Evolutionary conservation across 1,284 basidiomycete species (phyloP).

Genomic region (Termitomyces sp.): DNA sequence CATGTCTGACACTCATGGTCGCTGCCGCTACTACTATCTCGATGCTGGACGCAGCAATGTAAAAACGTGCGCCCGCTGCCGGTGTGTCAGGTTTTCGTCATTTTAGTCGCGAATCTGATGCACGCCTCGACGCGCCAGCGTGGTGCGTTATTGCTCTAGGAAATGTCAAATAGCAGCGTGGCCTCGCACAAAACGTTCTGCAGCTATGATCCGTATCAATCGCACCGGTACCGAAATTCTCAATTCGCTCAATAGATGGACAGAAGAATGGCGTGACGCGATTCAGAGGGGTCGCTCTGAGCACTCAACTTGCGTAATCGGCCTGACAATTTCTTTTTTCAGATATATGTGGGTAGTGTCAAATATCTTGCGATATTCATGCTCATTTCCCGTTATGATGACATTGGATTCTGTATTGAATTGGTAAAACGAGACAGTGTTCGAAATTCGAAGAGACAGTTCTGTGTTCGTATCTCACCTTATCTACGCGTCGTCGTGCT

Average conservation of each 20-base stretch:
- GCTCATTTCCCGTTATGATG: neutral
- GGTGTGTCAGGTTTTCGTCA: conserved; percentile 15
- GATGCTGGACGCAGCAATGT: conserved; percentile 24
- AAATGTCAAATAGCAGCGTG: conserved; percentile 12
- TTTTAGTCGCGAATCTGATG: neutral
- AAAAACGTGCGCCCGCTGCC: conserved; percentile 25
- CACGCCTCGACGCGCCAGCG: neutral
- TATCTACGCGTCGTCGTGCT: neutral
- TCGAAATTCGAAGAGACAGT: conserved; percentile 3
- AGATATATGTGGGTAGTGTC: conserved; percentile 7
- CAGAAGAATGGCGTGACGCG: conserved; percentile 12
- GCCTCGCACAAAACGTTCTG: conserved; percentile 9
- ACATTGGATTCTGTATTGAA: conserved; percentile 6
- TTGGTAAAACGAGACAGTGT: conserved; percentile 2
- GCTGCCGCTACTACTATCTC: conserved; percentile 25
- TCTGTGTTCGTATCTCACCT: conserved; percentile 4
- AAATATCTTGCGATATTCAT: neutral
- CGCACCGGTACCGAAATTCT: neutral
- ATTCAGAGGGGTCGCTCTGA: conserved; percentile 8
- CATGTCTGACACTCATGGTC: conserved; percentile 15
- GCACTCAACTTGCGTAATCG: conserved; percentile 9
- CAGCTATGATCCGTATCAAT: conserved; percentile 7
- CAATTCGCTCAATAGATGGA: conserved; percentile 7
- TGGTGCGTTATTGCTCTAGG: conserved; percentile 11
- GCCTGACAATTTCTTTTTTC: conserved; percentile 7